Evolutionary conservation across 164 flowering plant species (phyloP).

Genomic region (Magnolia officinalis): DNA sequence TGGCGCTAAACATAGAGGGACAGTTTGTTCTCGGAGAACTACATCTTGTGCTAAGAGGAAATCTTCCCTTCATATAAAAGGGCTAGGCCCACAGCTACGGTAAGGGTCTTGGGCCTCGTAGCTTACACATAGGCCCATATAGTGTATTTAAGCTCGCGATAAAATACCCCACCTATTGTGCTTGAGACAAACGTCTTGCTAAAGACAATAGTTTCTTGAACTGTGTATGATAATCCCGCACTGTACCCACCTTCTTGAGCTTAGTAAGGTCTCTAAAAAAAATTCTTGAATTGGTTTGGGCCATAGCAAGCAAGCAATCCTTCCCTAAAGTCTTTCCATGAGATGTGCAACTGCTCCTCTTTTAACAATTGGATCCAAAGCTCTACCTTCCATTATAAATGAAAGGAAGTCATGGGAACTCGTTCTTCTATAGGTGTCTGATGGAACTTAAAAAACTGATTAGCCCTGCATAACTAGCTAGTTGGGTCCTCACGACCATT

Average conservation of each 20-base stretch:
- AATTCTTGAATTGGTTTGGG: neutral
- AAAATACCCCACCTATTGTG: neutral
- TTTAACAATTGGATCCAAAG: neutral
- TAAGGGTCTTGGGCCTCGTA: neutral
- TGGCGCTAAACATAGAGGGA: neutral
- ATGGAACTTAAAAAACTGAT: conserved; percentile 4
- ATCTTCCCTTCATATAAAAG: neutral
- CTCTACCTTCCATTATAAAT: neutral
- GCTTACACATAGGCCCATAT: neutral
- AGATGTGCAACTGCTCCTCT: neutral
- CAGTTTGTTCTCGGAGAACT: neutral
- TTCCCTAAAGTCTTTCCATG: neutral
- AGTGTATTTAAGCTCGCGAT: neutral
- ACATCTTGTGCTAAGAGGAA: neutral
- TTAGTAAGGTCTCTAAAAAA: neutral
- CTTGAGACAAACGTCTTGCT: neutral
- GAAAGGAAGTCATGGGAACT: neutral
- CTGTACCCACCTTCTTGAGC: neutral
- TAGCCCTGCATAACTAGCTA: neutral
- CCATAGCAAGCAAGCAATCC: neutral
- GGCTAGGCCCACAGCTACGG: neutral
- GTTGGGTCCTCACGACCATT: neutral
- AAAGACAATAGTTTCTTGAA: neutral
- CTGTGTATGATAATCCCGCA: neutral
- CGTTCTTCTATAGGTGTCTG: neutral